Evolutionary conservation across 2,329 filamentous ascomycete species (phyloP), one percentile per base, ranked within the genome.

Genomic region (Trichoderma citrinoviride): DNA sequence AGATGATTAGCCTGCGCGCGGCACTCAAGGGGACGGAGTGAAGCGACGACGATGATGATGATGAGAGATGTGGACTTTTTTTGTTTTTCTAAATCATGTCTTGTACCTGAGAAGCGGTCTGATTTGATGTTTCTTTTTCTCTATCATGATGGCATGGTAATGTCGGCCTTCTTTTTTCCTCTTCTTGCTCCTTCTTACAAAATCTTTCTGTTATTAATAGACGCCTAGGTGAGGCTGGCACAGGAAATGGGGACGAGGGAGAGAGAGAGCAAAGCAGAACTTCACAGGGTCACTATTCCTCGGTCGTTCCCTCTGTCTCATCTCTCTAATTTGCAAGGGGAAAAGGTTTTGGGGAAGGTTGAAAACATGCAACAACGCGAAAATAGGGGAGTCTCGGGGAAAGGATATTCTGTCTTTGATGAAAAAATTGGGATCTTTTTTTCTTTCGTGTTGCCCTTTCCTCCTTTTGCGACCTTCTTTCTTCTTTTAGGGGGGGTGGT

Each of bases 1-100:
- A 97, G 80, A 88, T 93, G 73, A 85, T 90, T 40, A 92, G 91
- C 58, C 78, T 90, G 70, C 81, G 85, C 71, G 81, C 86, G 54
- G 72, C 84, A 68, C 71, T 86, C 64, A 85, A 82, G 75, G 80
- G 78, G 27, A 77, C 72, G 43, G 75, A 77, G 64, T 76, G 75
- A 72, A 70, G 67, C 68, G 68, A 65, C 71, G 68, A 43, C 6
- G 53, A 40, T 17, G 23, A 44, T 17, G 23, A 44, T 56, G 40
- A 41, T 29, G 57, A 25, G 54, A n/a, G 7, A 41, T 33, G 41
- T n/a, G 37, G 25, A 49, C 21, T 3, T 60, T 21, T 21, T 49
- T 50, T n/a, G 25, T 15, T 7, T 47, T 37, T 8, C 47, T 49
- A 19, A 6, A 47, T 49, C n/a, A 14, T 41, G 21, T 50, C 10